Evolutionary conservation across 2,329 filamentous ascomycete genomes (phyloP).

Genomic region (Cladophialophora yegresii): DNA sequence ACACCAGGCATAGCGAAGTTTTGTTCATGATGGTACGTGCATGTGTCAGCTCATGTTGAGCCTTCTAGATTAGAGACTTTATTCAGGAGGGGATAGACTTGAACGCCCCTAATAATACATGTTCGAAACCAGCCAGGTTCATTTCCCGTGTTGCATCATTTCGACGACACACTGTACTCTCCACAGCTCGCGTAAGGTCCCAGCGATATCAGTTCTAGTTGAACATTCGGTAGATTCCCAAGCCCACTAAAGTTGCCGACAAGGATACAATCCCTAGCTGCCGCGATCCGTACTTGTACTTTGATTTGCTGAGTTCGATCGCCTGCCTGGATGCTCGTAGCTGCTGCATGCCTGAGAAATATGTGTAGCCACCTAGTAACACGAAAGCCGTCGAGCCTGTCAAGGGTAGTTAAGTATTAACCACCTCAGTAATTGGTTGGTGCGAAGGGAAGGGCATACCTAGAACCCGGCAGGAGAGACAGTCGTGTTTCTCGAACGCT

Average conservation of each 20-base stretch:
- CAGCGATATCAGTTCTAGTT: conserved; percentile 47
- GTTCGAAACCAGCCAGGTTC: background rate
- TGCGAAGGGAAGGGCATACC: conserved; percentile 55
- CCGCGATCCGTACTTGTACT: conserved; percentile 72
- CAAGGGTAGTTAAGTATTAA: background rate
- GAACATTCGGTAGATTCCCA: conserved; percentile 70
- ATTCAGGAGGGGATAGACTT: background rate
- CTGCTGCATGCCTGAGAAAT: conserved; percentile 71
- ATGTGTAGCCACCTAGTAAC: conserved; percentile 75
- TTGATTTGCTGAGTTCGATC: conserved; percentile 69
- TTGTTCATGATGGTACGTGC: conserved; percentile 19
- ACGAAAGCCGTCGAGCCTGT: conserved; percentile 73
- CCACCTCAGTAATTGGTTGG: background rate
- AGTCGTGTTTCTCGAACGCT: conserved; percentile 55
- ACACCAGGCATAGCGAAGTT: conserved; percentile 32
- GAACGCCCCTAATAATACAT: conserved; percentile 11
- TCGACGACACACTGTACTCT: background rate
- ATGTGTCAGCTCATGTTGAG: conserved; percentile 21
- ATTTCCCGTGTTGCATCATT: background rate
- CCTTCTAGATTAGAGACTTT: conserved; percentile 9
- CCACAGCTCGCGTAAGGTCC: background rate
- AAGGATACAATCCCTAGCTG: conserved; percentile 67
- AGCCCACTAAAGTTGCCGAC: conserved; percentile 66
- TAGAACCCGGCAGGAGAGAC: conserved; percentile 68
- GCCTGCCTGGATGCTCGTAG: conserved; percentile 62